A percentile compares a stretch with the other conserved stretches of the same genome.
phyloP scores from a whole-genome alignment of 108 stramenopile genomes.

The Tribonema minus region DNA sequence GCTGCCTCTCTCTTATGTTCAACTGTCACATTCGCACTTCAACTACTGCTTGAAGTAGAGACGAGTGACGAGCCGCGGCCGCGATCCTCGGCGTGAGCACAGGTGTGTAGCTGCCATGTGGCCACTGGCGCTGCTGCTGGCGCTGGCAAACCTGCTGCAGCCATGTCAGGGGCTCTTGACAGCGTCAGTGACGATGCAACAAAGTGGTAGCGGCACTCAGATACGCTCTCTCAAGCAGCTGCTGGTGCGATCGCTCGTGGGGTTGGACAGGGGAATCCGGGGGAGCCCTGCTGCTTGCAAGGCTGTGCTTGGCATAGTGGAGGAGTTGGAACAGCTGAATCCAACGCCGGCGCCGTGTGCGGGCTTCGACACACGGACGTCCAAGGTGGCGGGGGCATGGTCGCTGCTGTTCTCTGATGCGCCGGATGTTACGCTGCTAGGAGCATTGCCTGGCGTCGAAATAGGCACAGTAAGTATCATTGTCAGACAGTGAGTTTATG shows the following conservation, averaged over 20 bases:
- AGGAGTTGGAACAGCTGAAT: not conserved
- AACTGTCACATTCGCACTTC: too few species aligned
- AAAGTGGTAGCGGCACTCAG: too few species aligned
- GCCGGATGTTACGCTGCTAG: not conserved
- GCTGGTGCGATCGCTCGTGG: not conserved
- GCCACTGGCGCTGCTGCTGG: too few species aligned
- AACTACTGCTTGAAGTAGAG: too few species aligned
- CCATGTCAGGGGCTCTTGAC: too few species aligned
- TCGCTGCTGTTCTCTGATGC: not conserved
- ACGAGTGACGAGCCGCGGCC: too few species aligned
- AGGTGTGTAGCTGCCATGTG: too few species aligned
- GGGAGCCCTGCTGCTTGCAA: not conserved
- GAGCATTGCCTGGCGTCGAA: not conserved
- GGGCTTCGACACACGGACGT: not conserved
- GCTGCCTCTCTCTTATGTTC: too few species aligned
- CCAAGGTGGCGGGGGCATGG: not conserved
- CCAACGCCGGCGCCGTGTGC: not conserved
- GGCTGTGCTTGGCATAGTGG: not conserved
- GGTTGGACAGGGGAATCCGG: not conserved
- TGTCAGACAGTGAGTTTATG: too few species aligned
- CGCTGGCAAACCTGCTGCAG: too few species aligned
- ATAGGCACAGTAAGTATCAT: not conserved
- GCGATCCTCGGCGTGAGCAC: too few species aligned
- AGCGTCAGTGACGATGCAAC: too few species aligned
- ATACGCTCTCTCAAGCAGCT: not conserved